Evolutionary conservation across 1,284 basidiomycete species (phyloP).

Genomic region (Sporisorium graminicola): DNA sequence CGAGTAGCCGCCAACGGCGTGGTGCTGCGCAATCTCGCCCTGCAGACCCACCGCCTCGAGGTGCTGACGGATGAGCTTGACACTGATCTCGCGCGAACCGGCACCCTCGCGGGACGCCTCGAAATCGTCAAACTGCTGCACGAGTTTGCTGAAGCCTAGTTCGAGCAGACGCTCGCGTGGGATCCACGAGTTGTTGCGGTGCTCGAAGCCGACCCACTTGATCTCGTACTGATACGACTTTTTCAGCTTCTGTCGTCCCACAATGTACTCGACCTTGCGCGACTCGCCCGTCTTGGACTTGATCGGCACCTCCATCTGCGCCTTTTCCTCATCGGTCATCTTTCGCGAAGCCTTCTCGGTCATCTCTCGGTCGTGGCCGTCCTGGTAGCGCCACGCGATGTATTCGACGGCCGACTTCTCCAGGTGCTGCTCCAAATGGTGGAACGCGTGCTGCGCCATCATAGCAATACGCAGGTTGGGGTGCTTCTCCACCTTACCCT

Average conservation of each 20-base stretch:
- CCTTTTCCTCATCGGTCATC: slow-evolving; percentile 88
- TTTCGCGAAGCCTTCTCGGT: slow-evolving; percentile 90
- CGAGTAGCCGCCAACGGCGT: slow-evolving; percentile 65
- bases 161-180: slow-evolving; percentile 87
- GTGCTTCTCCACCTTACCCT: slow-evolving; percentile 95
- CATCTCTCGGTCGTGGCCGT: slow-evolving; percentile 96
- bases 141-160: slow-evolving; percentile 90
- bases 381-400: slow-evolving; percentile 96
- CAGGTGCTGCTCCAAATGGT: slow-evolving; percentile 68
- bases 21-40: slow-evolving; percentile 72
- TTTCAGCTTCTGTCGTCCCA: slow-evolving; percentile 98
- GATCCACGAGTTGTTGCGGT: slow-evolving; percentile 94
- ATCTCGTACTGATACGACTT: slow-evolving; percentile 92
- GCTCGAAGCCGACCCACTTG: slow-evolving; percentile 95
- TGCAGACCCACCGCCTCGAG: slow-evolving; percentile 85
- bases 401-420: slow-evolving; percentile 68
- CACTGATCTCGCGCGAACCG: slow-evolving; percentile 77
- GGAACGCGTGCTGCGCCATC: slow-evolving; percentile 86
- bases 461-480: slow-evolving; percentile 95
- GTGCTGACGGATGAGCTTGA: slow-evolving; percentile 68
- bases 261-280: slow-evolving; percentile 87
- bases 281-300: slow-evolving; percentile 90
- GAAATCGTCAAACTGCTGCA: slow-evolving; percentile 96
- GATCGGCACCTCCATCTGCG: slow-evolving; percentile 86
- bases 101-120: slow-evolving; percentile 81